Base-by-base conservation (phyloP, 768 basidiomycete species). In the Suillus alpinus region DNA sequence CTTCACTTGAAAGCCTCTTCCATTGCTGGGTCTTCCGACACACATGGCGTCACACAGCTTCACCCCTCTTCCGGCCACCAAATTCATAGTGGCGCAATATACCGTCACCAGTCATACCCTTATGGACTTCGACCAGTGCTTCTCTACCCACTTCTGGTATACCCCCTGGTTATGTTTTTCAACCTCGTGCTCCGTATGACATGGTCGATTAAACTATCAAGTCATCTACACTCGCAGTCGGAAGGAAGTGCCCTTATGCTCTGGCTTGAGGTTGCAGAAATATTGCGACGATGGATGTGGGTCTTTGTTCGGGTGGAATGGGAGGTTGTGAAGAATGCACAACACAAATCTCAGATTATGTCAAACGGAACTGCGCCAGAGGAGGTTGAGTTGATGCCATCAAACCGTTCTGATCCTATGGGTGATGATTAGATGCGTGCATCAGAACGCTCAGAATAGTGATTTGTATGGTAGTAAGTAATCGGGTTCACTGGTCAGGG, bases 301-400 rank as follows among this genome's bases (percentile, higher is more conserved):
- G 94, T 97, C 31, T 98, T 97, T 75, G 75, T 98, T 63, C 86
- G 97, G 40, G 86, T 98, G 44, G 97, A 99, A 76, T 99, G 96
- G 97, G 96, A 98, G 76, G 82, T 88, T 9, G 85, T 94, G 55
- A 92, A 85, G 75, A 80, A 78, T 68, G 73, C 76, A 39, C 67
- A 62, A 20, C 68, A 60, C n/a, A 59, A 26, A 59, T 29, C 57
- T 3, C 55, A 26, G n/a, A 13, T 47, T 8, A 34, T 39, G 7
- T 62, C 56, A 31, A 63, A 61, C n/a, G 59, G 57, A 41, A 13
- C 39, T 57, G 49, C 58, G 23, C 40, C 58, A 10, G 61, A 64
- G 36, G 63, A 57, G 29, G 56, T 63, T 2, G 68, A 69, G 29
- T 62, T 69, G 18, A 61, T 62, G 16, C 57, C 62, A 31, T 40